These are phyloP conservation scores for Leccinum incarnatum DNA, from an alignment of 768 basidiomycete species.

Conservation along the genomic window DNA sequence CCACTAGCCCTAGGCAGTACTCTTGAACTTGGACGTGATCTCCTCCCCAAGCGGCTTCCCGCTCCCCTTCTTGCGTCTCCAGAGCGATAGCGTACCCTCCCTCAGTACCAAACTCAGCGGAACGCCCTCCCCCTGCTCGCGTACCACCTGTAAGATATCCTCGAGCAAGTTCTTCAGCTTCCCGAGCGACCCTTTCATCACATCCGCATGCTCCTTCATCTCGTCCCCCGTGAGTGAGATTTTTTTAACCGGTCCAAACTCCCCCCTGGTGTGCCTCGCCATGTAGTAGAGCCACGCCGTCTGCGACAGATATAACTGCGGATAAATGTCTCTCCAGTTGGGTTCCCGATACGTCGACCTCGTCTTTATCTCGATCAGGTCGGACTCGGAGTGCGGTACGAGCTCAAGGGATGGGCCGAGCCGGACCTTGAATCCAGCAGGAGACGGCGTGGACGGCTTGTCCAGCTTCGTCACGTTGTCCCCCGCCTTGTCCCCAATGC, in stretches of 20 bases:
- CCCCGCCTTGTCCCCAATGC: constrained; percentile 10
- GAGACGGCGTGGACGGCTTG: neutral
- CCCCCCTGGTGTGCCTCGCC: constrained; percentile 54
- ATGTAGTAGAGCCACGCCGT: constrained; percentile 61
- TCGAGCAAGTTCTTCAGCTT: constrained; percentile 30
- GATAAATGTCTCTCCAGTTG: constrained; percentile 61
- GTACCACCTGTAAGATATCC: constrained; percentile 46
- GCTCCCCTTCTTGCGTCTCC: constrained; percentile 39
- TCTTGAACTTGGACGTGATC: constrained; percentile 23
- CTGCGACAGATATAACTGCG: constrained; percentile 68
- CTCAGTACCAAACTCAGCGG: constrained; percentile 56
- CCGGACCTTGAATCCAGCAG: constrained; percentile 19
- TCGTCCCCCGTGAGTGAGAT: constrained; percentile 33
- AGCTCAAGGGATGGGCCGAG: constrained; percentile 25
- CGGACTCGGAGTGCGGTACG: constrained; percentile 36
- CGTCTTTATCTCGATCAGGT: constrained; percentile 38
- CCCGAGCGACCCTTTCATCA: constrained; percentile 18
- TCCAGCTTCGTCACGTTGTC: neutral
- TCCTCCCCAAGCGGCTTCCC: constrained; percentile 20
- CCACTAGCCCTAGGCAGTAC: too few species aligned
- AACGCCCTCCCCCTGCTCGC: constrained; percentile 50
- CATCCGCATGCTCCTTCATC: constrained; percentile 22
- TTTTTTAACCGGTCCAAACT: constrained; percentile 51
- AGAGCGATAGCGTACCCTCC: constrained; percentile 43
- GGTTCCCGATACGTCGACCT: constrained; percentile 27